Base-by-base conservation (phyloP, 495 filamentous ascomycete genomes). In the Xylaria acuta region DNA sequence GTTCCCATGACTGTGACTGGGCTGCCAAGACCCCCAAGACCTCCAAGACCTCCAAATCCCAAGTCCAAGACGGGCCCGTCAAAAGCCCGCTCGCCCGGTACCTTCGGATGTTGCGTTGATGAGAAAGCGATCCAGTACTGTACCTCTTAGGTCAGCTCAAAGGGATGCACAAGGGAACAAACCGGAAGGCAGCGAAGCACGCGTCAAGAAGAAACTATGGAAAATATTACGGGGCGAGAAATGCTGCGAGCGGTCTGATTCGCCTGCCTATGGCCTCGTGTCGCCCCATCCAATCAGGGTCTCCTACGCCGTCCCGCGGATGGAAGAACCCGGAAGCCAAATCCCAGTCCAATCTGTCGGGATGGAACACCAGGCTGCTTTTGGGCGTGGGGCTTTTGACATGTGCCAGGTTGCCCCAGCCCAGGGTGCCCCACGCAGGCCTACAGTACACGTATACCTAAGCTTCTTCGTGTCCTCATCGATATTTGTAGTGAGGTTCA, bases 271-370 rank as follows among this genome's bases (percentile, higher is more conserved):
- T 43, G 34, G 32, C 11, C 40, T 51, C 64, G 43, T 49, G 9
- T 27, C 20, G 40, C 2, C 40, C 43, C 5, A 41, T 22, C 68
- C 68, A 70, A 70, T 70, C 68, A 70, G 22, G 56, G 22, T 3
- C 43, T 20, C 22, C 38, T 36, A 40, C 1, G 12, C 18, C 12
- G 41, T n/a, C 25, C n/a, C 27, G 32, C 22, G 16, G 25, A 60
- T 72, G 70, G 70, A 34, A 66, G 63, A 72, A 72, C 16, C 70
- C 70, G 70, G 70, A 72, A 72, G 49, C 27, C 34, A 59, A 64
- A 72, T 59, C 70, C 62, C 62, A 66, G 49, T 59, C 60, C 60
- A 65, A 22, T 36, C 51, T 67, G 70, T 72, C 70, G 70, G 70
- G 45, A 63, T 49, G 41, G 20, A 53, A 54, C 40, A 51, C 67